Base-by-base conservation (phyloP, 163 green algal genomes). In the Volvox carteri region DNA sequence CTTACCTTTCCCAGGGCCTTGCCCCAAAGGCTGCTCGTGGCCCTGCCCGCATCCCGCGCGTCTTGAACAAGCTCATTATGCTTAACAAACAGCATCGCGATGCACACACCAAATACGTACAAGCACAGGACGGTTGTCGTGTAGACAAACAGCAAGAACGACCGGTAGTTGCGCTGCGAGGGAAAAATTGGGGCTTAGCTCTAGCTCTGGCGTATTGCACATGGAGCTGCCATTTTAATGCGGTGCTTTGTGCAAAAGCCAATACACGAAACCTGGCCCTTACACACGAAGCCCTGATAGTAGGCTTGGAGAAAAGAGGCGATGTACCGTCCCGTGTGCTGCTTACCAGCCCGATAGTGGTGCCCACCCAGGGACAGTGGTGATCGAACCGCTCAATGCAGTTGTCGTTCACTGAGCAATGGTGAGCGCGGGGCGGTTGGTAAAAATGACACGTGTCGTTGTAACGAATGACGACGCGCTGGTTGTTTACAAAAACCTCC, bases 321-420 rank as follows among this genome's bases (percentile, higher is more conserved):
- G 3, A 65, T 65, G 6, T 11, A 65, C 19, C 54, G 54, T 65
- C 28, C 54, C 28, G 54, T 11, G 77, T 1, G 72, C 18, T 14
- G 28, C 92, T 74, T 78, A 98, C 96, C 96, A 96, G 94, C 62
- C 98, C 98, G 74, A 99, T 97, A 79, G 97, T 99, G 35, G 95
- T 98, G 79, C 98, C 98, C 21, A 99, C 97, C 98, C 98, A 99
- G 56, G 98, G 98, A 93, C 98, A 99, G 92, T 99, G 97, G 94
- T 99, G 98, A 94, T 99, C 98, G 88, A 99, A 99, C 60, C 95
- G 95, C 90, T 98, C 95, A 19, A 99, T 97, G 93, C 98, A 99
- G 94, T 99, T 99, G 94, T 99, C 97, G 87, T 97, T 98, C 14
- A 99, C 96, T 21, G 94, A 96, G 89, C 98, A 99, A 95, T 99